Evolutionary conservation across 73 alveolate genomes (phyloP).

Genomic region (Paramecium tetraurelia): DNA sequence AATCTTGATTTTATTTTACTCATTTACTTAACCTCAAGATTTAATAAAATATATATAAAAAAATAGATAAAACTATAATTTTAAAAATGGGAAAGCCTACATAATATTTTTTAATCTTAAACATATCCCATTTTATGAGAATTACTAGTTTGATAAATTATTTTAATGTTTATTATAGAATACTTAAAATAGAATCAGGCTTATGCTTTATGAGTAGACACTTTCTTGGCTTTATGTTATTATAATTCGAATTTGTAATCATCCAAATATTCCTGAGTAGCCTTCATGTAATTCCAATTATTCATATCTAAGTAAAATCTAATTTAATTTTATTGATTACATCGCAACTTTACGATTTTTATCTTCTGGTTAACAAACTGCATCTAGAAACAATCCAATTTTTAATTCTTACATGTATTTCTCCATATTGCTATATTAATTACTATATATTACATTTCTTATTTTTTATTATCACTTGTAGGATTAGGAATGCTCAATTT

Average conservation of each 20-base stretch:
- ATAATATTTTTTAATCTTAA: background rate
- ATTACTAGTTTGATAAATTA: background rate
- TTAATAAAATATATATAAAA: too few species aligned
- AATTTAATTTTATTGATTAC: background rate
- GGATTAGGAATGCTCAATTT: background rate
- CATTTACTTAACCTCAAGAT: background rate
- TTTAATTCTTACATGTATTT: background rate
- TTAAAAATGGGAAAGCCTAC: too few species aligned
- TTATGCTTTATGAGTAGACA: background rate
- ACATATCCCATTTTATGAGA: too few species aligned
- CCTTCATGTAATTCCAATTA: background rate
- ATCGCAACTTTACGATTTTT: constrained; percentile 4
- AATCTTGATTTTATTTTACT: background rate
- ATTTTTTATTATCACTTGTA: background rate
- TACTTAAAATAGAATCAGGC: background rate
- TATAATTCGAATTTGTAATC: background rate
- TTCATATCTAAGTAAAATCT: background rate
- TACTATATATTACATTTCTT: background rate
- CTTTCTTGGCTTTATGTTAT: background rate
- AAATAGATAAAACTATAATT: too few species aligned
- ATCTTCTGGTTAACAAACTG: background rate
- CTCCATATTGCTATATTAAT: background rate
- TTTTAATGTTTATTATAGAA: background rate
- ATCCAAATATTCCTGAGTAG: background rate
- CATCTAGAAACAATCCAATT: background rate